phyloP scores from a whole-genome alignment of 225 moss, liverwort and hornwort species.

The Sphagnum contortum region DNA sequence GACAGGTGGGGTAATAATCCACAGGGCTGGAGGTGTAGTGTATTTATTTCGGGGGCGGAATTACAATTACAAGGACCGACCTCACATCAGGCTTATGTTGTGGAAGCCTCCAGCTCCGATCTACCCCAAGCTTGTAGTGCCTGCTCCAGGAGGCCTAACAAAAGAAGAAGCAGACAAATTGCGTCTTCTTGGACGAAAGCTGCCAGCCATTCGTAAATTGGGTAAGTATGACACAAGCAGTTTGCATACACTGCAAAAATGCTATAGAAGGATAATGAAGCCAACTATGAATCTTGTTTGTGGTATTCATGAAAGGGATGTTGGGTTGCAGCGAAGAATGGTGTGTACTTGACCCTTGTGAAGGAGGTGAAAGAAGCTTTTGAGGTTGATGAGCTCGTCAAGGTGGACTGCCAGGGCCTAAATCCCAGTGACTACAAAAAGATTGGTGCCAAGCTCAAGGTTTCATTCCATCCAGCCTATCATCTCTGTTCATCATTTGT shows the following conservation, averaged over 20 bases:
- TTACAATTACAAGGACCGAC: constrained; percentile 77
- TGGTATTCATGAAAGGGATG: too few relatives aligned
- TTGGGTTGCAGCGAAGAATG: constrained; percentile 73
- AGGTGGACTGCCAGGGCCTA: constrained; percentile 67
- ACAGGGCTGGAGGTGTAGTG: constrained; percentile 62
- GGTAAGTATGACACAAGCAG: constrained; percentile 23
- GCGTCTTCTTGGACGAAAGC: constrained; percentile 53
- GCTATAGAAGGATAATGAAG: too few relatives aligned
- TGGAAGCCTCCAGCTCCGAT: constrained; percentile 95
- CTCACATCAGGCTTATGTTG: constrained; percentile 72
- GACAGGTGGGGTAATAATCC: constrained; percentile 75
- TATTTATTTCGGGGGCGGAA: constrained; percentile 86
- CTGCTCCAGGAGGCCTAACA: constrained; percentile 67
- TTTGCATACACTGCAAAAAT: too few relatives aligned
- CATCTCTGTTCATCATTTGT: neutral
- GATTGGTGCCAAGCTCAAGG: constrained; percentile 94
- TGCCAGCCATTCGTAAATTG: constrained; percentile 55
- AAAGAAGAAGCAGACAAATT: constrained; percentile 43
- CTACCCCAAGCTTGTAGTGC: constrained; percentile 74
- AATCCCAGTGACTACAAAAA: constrained; percentile 83
- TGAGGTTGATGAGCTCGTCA: constrained; percentile 68
- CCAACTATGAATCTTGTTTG: too few relatives aligned
- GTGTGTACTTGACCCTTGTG: constrained; percentile 76
- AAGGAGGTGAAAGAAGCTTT: constrained; percentile 70
- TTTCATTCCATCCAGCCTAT: constrained; percentile 3